A percentile compares a stretch with the other conserved stretches of the same genome.
phyloP scores from a whole-genome alignment of 352 stramenopile genomes.

The Hyaloperonospora arabidopsidis region DNA sequence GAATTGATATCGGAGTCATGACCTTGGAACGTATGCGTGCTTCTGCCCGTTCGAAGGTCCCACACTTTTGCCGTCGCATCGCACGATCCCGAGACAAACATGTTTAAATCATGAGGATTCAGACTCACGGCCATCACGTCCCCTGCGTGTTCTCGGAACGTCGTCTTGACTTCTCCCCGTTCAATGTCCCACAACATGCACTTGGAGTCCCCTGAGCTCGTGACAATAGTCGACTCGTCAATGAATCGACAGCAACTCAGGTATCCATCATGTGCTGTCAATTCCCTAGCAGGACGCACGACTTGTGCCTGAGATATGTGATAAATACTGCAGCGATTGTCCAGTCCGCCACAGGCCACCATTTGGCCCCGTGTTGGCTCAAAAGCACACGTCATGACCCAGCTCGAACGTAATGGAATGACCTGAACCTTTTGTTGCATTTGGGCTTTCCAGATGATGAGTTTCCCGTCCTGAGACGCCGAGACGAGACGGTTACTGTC shows the following conservation, averaged over 20 bases:
- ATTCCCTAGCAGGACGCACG: constrained; percentile 90
- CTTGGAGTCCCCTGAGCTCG: constrained; percentile 94
- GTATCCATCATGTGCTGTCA: constrained; percentile 97
- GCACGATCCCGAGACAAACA: constrained; percentile 96
- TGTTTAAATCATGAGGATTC: constrained; percentile 90
- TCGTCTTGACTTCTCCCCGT: constrained; percentile 88
- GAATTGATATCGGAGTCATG: constrained; percentile 99
- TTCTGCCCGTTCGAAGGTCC: constrained; percentile 94
- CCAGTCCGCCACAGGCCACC: constrained; percentile 96
- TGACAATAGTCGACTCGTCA: constrained; percentile 90
- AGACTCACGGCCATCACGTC: constrained; percentile 97
- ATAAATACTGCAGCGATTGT: constrained; percentile 99
- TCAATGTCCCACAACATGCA: constrained; percentile 99
- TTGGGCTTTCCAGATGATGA: constrained; percentile 98
- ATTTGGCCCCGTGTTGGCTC: constrained; percentile 96
- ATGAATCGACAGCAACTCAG: constrained; percentile 97
- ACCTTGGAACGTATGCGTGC: constrained; percentile 93
- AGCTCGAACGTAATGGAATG: constrained; percentile 94
- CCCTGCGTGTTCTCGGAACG: constrained; percentile 95
- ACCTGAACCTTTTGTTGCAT: constrained; percentile 96
- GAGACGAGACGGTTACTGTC: constrained; percentile 88
- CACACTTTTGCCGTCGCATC: constrained; percentile 97
- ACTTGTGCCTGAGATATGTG: constrained; percentile 87
- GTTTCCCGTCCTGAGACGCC: constrained; percentile 96
- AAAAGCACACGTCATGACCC: constrained; percentile 99